Base-by-base conservation (phyloP, 768 basidiomycete genomes). In the Lepiota subincarnata region DNA sequence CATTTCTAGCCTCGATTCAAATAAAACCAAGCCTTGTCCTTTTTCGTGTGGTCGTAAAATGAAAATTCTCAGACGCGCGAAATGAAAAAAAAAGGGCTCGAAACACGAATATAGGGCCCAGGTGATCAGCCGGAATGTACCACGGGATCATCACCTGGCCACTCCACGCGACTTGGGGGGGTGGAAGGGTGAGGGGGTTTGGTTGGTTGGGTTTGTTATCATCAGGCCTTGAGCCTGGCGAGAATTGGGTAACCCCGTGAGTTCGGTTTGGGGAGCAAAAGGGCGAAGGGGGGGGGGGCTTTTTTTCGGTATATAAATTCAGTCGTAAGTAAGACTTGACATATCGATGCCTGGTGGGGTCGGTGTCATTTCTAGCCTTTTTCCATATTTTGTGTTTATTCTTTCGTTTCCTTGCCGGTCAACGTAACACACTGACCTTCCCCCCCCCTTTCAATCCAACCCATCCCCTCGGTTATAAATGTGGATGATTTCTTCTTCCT, bases 401-500 rank as follows among this genome's bases (percentile, higher is more conserved):
- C 24, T 5, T 7, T 35, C 18, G 13, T 11, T n/a, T 19, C 6
- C 19, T 26, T 34, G 45, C 10, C 16, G 5, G 45, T 35, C 45
- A 47, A 47, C 45, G 28, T 47, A 47, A 58, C 37, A 6, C 31
- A 11, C 31, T 31, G 7, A 6, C 31, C 7, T 7, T 31, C 10
- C 59, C 54, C 57, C 53, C 52, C 54, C 41, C 26, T 51, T 47
- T 5, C 2, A 24, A 24, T 24, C 24, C 24, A 24, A 24, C 26
- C 24, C 10, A 34, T 58, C 31, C 31, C 31, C 10, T 31, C 31
- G 31, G 50, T 51, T 63, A 63, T 63, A 63, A 63, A 63, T 58
- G 41, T 18, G 39, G 52, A 24, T 5, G 24, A 51, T 28, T 54
- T 24, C 20, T 42, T 47, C 31, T 56, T 46, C 44, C 51, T 50